Percentiles rank a stretch among this genome's conserved stretches.
phyloP scores from a whole-genome alignment of 306 rosid genomes.

The Gastrolobium villosum region DNA sequence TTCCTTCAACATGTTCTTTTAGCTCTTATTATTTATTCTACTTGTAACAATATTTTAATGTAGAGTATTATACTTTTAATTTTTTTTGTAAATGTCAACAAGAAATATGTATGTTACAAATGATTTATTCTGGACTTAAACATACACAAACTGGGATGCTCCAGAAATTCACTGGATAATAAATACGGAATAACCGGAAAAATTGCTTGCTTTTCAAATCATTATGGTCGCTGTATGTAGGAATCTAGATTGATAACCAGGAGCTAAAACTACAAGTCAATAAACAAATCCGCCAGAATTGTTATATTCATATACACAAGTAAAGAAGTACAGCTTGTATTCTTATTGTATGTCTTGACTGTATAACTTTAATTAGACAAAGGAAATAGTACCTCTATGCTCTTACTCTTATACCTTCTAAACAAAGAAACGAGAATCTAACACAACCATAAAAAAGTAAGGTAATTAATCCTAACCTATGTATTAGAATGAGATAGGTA shows the following conservation, averaged over 20 bases:
- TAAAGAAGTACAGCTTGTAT: neutral
- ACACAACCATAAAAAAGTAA: constrained; percentile 9
- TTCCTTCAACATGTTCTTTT: neutral
- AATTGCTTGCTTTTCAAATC: constrained; percentile 19
- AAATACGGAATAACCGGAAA: constrained; percentile 26
- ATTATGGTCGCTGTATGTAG: neutral
- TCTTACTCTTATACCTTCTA: constrained; percentile 17
- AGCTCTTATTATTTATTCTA: neutral
- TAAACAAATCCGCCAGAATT: constrained; percentile 21
- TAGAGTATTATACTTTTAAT: constrained; percentile 3
- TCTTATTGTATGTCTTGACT: constrained; percentile 18
- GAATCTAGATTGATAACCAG: constrained; percentile 32
- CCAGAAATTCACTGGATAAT: constrained; percentile 22
- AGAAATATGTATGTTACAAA: constrained; percentile 19
- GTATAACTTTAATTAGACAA: constrained; percentile 18
- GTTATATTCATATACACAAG: neutral
- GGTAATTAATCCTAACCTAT: neutral
- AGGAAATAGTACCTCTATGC: neutral
- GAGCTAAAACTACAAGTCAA: constrained; percentile 31
- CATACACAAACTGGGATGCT: constrained; percentile 1
- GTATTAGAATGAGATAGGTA: constrained; percentile 15
- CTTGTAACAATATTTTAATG: constrained; percentile 29
- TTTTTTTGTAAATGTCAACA: constrained; percentile 66
- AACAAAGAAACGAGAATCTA: constrained; percentile 27
- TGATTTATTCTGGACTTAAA: too few relatives aligned